A percentile compares a stretch with the other conserved stretches of the same genome.
These are phyloP conservation scores for Fomes fomentarius DNA, from an alignment of 1,284 basidiomycete genomes.

Conservation along the genomic window DNA sequence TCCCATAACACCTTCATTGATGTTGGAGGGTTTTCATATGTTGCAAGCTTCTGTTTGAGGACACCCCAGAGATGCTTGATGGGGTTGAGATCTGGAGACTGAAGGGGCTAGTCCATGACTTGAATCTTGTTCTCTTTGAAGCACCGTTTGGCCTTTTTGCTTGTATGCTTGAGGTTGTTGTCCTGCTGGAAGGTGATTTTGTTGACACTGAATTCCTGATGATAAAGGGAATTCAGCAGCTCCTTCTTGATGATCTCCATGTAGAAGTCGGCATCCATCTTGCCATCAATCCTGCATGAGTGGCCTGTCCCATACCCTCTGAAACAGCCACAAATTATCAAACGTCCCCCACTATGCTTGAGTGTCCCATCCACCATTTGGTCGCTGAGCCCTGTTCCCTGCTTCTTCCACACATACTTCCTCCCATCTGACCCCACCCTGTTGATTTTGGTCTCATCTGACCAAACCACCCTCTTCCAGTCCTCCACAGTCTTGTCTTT, in stretches of 20 bases:
- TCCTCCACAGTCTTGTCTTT: constrained; percentile 31
- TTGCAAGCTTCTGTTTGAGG: constrained; percentile 4
- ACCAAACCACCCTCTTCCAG: constrained; percentile 34
- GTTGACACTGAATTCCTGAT: constrained; percentile 8
- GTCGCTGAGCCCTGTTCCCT: constrained; percentile 25
- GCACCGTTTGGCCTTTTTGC: neutral
- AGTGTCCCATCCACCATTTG: constrained; percentile 16
- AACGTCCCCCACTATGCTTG: constrained; percentile 37
- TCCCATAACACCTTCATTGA: constrained; percentile 1
- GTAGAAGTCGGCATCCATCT: constrained; percentile 37
- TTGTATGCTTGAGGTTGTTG: constrained; percentile 26
- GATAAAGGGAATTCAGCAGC: constrained; percentile 18
- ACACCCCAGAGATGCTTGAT: constrained; percentile 6
- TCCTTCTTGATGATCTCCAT: constrained; percentile 34
- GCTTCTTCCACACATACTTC: constrained; percentile 23
- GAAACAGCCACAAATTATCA: constrained; percentile 42
- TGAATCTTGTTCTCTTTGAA: neutral
- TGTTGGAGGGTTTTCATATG: neutral
- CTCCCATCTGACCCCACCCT: constrained; percentile 38
- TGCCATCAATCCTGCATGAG: constrained; percentile 25
- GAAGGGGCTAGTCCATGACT: neutral
- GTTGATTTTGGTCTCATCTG: constrained; percentile 39
- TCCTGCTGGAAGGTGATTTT: constrained; percentile 39
- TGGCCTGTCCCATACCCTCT: constrained; percentile 31
- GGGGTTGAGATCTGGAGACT: constrained; percentile 4